Conservation (phyloP, 2,329 filamentous ascomycete genomes). For the Mycogone perniciosa region DNA sequence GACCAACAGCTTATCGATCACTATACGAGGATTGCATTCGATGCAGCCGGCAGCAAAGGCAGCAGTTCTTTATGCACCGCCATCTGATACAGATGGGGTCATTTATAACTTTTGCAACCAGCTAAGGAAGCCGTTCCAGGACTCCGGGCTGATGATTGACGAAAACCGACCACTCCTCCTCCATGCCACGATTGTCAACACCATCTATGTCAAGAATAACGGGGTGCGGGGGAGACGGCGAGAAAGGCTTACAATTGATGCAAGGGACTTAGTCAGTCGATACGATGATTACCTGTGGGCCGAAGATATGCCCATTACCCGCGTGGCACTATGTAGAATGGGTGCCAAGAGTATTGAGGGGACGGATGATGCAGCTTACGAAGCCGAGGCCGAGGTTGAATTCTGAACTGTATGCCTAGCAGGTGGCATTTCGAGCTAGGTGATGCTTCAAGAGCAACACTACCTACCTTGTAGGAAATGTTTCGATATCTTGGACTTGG, state of each 20-base stretch:
- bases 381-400: constrained; percentile 44
- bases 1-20: constrained; percentile 32
- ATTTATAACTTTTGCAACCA: constrained; percentile 52
- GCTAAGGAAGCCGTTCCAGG: constrained; percentile 49
- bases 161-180: constrained; percentile 62
- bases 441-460: too few species aligned
- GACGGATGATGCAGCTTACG: constrained; percentile 47
- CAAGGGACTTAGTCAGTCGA: constrained; percentile 46
- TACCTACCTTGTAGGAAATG: too few species aligned
- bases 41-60: constrained; percentile 55
- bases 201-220: constrained; percentile 59
- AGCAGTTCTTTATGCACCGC: constrained; percentile 60
- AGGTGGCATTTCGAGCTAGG: too few species aligned
- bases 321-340: constrained; percentile 78
- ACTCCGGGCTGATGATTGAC: constrained; percentile 48
- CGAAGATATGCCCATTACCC: constrained; percentile 58
- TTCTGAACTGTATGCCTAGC: constrained; percentile 22
- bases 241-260: constrained; percentile 46
- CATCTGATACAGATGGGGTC: constrained; percentile 44
- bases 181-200: constrained; percentile 84
- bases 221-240: constrained; percentile 24
- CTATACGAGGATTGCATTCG: constrained; percentile 48
- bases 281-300: constrained; percentile 68
- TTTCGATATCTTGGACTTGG: too few species aligned
- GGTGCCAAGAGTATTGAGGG: constrained; percentile 62